Conservation (phyloP, 208 protist genomes). For the Trypanosoma vivax region DNA sequence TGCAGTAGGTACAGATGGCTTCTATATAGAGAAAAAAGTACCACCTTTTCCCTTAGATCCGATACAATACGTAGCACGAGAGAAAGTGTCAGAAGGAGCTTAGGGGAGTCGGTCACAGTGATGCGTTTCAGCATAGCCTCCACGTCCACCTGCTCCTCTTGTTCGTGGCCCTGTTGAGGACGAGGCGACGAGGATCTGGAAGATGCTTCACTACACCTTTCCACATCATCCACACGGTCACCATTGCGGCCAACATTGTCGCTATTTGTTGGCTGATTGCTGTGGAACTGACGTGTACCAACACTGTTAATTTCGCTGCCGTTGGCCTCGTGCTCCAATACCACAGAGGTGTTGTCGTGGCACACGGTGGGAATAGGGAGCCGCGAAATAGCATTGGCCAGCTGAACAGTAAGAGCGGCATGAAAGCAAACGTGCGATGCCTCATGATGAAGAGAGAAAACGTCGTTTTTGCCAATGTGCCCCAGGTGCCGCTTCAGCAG, state of each 20-base stretch:
- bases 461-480: constrained; percentile 19
- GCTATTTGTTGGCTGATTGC: too few relatives aligned
- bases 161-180: neutral
- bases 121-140: constrained; percentile 11
- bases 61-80: constrained; percentile 46
- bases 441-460: constrained; percentile 49
- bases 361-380: too few relatives aligned
- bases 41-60: constrained; percentile 53
- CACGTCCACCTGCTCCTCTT: neutral
- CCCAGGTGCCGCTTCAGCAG: constrained; percentile 29
- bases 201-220: neutral
- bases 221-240: too few relatives aligned
- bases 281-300: too few relatives aligned
- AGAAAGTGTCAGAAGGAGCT: constrained; percentile 49
- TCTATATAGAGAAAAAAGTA: constrained; percentile 75
- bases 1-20: constrained; percentile 49
- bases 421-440: constrained; percentile 75
- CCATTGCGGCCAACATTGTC: too few relatives aligned
- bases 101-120: constrained; percentile 46
- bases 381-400: neutral
- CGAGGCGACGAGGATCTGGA: neutral
- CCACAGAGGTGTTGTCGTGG: too few relatives aligned
- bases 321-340: too few relatives aligned
- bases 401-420: constrained; percentile 10
- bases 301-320: too few relatives aligned